Conservation (phyloP, 2,329 filamentous ascomycete genomes). For the Colletotrichum orchidophilum region DNA sequence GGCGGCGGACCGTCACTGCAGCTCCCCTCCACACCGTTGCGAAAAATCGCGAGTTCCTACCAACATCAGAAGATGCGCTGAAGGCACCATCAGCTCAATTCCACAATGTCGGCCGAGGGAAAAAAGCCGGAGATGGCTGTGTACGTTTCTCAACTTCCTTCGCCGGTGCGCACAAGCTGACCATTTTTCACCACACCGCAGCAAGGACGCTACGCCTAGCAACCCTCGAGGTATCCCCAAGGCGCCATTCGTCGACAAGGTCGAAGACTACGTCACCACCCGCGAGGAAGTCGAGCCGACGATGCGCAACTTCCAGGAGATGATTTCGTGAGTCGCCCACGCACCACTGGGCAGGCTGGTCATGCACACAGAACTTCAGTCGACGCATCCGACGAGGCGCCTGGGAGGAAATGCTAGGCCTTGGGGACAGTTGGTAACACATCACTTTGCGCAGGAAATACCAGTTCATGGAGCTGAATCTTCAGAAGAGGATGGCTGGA, state of each 20-base stretch:
- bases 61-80: constrained; percentile 28
- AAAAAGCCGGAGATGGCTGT: constrained; percentile 28
- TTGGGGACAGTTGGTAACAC: constrained; percentile 24
- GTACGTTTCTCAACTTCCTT: neutral
- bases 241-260: constrained; percentile 87
- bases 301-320: constrained; percentile 87
- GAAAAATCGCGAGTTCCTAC: constrained; percentile 33
- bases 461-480: constrained; percentile 98
- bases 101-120: constrained; percentile 28
- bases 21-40: constrained; percentile 31
- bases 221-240: constrained; percentile 86
- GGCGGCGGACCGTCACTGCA: constrained; percentile 32
- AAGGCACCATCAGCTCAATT: constrained; percentile 13
- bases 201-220: constrained; percentile 65
- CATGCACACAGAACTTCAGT: neutral
- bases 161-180: neutral
- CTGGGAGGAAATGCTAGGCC: neutral
- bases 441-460: constrained; percentile 77
- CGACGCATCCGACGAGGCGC: neutral
- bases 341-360: neutral
- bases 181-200: constrained; percentile 30
- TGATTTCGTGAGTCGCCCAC: constrained; percentile 79
- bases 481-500: constrained; percentile 81
- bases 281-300: constrained; percentile 83
- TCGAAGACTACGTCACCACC: constrained; percentile 86